These are phyloP conservation scores for Cubamyces lactineus DNA, from an alignment of 768 basidiomycete species.

Conservation along the genomic window DNA sequence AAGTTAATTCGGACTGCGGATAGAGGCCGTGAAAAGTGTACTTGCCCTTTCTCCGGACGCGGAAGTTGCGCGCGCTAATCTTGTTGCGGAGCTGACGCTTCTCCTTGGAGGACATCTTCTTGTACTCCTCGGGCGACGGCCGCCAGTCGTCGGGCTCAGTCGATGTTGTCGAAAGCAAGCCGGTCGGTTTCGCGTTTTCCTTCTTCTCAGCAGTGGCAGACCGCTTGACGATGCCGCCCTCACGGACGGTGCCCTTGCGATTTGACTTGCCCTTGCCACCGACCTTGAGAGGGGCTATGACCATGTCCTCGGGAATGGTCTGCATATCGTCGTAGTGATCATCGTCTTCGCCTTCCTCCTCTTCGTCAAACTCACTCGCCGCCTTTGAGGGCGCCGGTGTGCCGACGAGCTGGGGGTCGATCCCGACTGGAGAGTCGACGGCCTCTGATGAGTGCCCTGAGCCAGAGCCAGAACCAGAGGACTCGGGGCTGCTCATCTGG, in stretches of 20 bases:
- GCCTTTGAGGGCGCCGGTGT: slow-evolving; percentile 56
- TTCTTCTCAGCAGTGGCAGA: slow-evolving; percentile 41
- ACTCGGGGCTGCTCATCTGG: slow-evolving; percentile 35
- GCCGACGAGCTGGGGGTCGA: slow-evolving; percentile 79
- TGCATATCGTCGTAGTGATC: slow-evolving; percentile 35
- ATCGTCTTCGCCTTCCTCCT: slow-evolving; percentile 36
- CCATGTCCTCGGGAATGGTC: slow-evolving; percentile 40
- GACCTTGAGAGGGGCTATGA: slow-evolving; percentile 56
- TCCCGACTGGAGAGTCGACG: slow-evolving; percentile 42
- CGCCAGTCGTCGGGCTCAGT: slow-evolving; percentile 77
- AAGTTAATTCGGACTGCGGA: background rate
- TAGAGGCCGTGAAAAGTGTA: slow-evolving; percentile 15
- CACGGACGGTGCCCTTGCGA: slow-evolving; percentile 65
- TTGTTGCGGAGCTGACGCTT: slow-evolving; percentile 97
- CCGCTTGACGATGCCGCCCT: slow-evolving; percentile 75
- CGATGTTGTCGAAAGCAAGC: slow-evolving; percentile 30
- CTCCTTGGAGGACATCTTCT: slow-evolving; percentile 94
- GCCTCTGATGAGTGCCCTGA: slow-evolving; percentile 18
- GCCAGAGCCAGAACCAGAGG: slow-evolving; percentile 27
- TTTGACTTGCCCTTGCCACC: slow-evolving; percentile 45
- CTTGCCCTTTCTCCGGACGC: slow-evolving; percentile 90
- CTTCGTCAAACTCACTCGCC: slow-evolving; percentile 46
- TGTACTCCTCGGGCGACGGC: slow-evolving; percentile 89
- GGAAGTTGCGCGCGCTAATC: slow-evolving; percentile 93
- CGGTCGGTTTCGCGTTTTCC: slow-evolving; percentile 37